Evolutionary conservation across 2,329 filamentous ascomycete species (phyloP).

Genomic region (Claviceps fusiformis): DNA sequence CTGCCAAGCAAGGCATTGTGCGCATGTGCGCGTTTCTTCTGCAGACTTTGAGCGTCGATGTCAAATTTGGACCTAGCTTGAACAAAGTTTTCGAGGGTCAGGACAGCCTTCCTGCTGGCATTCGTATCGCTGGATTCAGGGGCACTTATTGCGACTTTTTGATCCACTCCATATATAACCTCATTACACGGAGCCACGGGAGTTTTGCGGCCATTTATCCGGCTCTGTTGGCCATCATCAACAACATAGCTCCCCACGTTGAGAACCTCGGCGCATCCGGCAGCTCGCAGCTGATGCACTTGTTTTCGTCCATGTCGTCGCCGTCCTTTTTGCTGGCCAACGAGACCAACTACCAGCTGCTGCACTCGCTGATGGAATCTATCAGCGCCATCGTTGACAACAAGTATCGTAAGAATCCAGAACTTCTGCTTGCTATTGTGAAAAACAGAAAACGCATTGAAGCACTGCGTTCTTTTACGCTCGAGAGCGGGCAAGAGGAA

Average conservation of each 20-base stretch:
- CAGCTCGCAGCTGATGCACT: conserved; percentile 70
- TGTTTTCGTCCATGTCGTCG: conserved; percentile 85
- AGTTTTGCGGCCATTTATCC: conserved; percentile 86
- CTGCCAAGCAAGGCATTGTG: conserved; percentile 80
- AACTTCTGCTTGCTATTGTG: conserved; percentile 66
- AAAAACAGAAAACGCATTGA: conserved; percentile 75
- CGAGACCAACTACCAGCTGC: conserved; percentile 72
- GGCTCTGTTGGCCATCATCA: conserved; percentile 79
- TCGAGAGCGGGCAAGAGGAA: conserved; percentile 85
- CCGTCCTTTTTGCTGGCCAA: conserved; percentile 87
- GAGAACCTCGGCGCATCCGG: conserved; percentile 62
- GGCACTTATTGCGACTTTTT: conserved; percentile 91
- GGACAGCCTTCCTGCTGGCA: conserved; percentile 69
- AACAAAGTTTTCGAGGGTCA: conserved; percentile 84
- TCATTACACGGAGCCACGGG: conserved; percentile 85
- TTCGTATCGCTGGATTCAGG: conserved; percentile 70
- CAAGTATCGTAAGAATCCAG: conserved; percentile 67
- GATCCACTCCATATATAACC: conserved; percentile 83
- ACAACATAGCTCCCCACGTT: conserved; percentile 79
- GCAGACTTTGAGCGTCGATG: conserved; percentile 87
- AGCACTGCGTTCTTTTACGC: conserved; percentile 70
- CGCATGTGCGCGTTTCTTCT: conserved; percentile 96
- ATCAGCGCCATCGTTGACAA: conserved; percentile 86
- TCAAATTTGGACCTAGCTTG: conserved; percentile 76
- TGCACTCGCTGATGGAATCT: conserved; percentile 73